phyloP scores from a whole-genome alignment of 768 basidiomycete species.

The Boletales sp. region DNA sequence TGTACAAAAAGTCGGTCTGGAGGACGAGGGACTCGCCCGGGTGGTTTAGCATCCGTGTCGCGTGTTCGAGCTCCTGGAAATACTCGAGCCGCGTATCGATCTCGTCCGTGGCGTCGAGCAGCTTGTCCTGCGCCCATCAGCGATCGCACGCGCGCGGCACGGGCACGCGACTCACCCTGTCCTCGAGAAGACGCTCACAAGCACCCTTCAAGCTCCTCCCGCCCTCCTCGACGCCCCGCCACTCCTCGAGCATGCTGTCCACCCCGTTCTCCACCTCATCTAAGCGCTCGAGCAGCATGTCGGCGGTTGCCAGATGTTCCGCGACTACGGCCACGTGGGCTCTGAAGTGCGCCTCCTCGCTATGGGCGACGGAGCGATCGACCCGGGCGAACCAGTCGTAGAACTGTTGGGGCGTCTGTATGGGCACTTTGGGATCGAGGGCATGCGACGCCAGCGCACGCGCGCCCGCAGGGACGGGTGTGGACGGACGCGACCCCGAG shows the following conservation, averaged over 20 bases:
- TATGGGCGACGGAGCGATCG: slow-evolving; percentile 86
- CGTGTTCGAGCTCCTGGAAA: slow-evolving; percentile 91
- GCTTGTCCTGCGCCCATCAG: slow-evolving; percentile 52
- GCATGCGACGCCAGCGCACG: slow-evolving; percentile 40
- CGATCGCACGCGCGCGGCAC: not conserved
- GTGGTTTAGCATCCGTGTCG: slow-evolving; percentile 90
- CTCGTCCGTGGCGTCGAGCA: slow-evolving; percentile 78
- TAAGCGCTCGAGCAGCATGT: slow-evolving; percentile 66
- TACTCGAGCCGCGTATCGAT: slow-evolving; percentile 82
- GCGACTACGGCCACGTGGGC: slow-evolving; percentile 76
- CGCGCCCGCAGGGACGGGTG: slow-evolving; percentile 25
- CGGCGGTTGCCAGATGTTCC: slow-evolving; percentile 75
- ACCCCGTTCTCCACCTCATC: slow-evolving; percentile 73
- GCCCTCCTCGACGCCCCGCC: slow-evolving; percentile 89
- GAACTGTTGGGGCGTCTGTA: slow-evolving; percentile 92
- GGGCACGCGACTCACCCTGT: slow-evolving; percentile 58
- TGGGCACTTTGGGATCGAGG: slow-evolving; percentile 70
- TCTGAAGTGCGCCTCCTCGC: slow-evolving; percentile 91
- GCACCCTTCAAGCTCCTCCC: slow-evolving; percentile 88
- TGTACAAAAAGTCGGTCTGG: slow-evolving; percentile 87
- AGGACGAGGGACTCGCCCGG: slow-evolving; percentile 91
- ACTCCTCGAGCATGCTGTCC: slow-evolving; percentile 76
- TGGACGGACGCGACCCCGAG: slow-evolving; percentile 44
- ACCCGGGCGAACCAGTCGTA: slow-evolving; percentile 95
- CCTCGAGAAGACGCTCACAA: slow-evolving; percentile 84